Evolutionary conservation across 2,329 filamentous ascomycete species (phyloP), one percentile per base, ranked within the genome.

Genomic region (Phialemoniopsis sp.): DNA sequence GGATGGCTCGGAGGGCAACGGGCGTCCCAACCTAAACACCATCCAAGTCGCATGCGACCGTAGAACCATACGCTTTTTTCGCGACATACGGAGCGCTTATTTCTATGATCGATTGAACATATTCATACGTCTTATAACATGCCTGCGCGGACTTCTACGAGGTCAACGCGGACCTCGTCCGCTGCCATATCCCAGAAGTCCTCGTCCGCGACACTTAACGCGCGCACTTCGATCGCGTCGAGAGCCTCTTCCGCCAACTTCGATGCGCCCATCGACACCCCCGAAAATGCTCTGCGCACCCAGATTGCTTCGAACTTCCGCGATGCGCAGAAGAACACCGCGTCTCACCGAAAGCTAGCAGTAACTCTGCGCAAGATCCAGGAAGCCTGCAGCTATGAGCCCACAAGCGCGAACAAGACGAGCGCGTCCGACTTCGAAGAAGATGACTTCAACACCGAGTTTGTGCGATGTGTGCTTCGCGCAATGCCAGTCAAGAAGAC

Each of bases 331-430:
- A 83, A 85, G 52, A 94, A 87, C 2, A 94, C 87, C 0, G 89
- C 90, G 2, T 87, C 87, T 3, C 93, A 98, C 59, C 76, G 91
- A 44, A 97, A 97, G 58, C 76, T 95, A 0, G 85, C 86, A 4
- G 86, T 96, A 44, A 89, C 82, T 36, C 68, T 98, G 44, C 82
- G 91, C 47, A 96, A 95, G 63, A 77, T 95, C 32, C 91, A 97
- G 55, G 91, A 96, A 58, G 73, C 83, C 29, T 95, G 89, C 66
- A 82, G 78, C 56, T 83, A 83, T 52, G 79, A 82, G 50, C 78
- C 70, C 14, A 70, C 64, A 28, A 71, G 62, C 45, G 36, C 65
- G 18, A 78, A 73, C 46, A 77, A 76, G 54, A 67, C 55, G 4
- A 63, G 70, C 10, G 67, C 74, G 10, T 76, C 82, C 48, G 84